Evolutionary conservation across 306 rosid species (phyloP).

Genomic region (Dryas alaskensis): DNA sequence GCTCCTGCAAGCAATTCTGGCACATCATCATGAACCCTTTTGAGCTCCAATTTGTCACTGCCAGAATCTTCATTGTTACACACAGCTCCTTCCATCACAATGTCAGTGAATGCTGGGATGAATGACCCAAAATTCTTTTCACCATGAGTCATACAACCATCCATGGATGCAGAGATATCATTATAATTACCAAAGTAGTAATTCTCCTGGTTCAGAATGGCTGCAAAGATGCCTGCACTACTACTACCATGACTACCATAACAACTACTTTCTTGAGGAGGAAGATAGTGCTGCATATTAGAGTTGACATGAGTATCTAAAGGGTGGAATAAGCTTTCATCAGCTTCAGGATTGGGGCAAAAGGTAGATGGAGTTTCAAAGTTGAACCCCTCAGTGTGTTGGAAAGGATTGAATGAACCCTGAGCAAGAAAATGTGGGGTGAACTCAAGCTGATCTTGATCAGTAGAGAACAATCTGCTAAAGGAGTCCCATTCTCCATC

Average conservation of each 20-base stretch:
- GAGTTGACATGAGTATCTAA: constrained; percentile 39
- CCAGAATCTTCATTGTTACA: constrained; percentile 30
- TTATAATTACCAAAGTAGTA: constrained; percentile 22
- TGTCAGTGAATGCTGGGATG: constrained; percentile 36
- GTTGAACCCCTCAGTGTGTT: constrained; percentile 40
- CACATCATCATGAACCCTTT: constrained; percentile 50
- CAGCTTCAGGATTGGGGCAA: constrained; percentile 22
- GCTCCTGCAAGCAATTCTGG: not conserved
- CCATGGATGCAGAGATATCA: constrained; percentile 25
- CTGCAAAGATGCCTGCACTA: constrained; percentile 23
- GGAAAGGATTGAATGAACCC: constrained; percentile 29
- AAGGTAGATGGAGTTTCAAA: constrained; percentile 31
- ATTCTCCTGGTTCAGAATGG: constrained; percentile 32
- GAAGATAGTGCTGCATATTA: constrained; percentile 39
- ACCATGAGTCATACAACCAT: constrained; percentile 27
- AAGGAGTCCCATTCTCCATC: constrained; percentile 73
- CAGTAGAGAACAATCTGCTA: constrained; percentile 42
- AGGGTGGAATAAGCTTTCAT: constrained; percentile 42
- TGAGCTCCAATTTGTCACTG: constrained; percentile 36
- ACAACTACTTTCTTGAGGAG: constrained; percentile 59
- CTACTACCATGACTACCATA: not conserved
- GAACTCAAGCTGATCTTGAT: constrained; percentile 38
- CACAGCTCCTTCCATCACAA: constrained; percentile 41
- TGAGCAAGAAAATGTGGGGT: constrained; percentile 48
- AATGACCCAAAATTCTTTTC: constrained; percentile 29